phyloP scores from a whole-genome alignment of 2,329 filamentous ascomycete species.

The Simplicillium aogashimaense region DNA sequence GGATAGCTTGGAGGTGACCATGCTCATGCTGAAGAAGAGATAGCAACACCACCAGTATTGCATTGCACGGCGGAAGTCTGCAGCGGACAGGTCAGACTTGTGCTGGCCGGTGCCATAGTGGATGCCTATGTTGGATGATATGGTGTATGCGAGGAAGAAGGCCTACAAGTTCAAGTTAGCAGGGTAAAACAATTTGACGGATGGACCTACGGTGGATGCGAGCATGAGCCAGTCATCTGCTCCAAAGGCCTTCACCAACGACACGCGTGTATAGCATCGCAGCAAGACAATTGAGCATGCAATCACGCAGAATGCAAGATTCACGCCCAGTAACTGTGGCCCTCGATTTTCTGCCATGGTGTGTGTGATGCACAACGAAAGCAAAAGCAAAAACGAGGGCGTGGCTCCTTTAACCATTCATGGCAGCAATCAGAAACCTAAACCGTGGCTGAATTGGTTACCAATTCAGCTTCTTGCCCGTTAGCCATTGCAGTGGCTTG shows the following conservation, averaged over 20 bases:
- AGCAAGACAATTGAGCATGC: constrained; percentile 12
- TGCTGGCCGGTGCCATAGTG: constrained; percentile 30
- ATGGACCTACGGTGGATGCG: constrained; percentile 17
- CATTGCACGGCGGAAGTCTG: constrained; percentile 19
- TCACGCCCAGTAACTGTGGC: constrained; percentile 15
- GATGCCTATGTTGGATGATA: constrained; percentile 23
- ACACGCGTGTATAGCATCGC: constrained; percentile 9
- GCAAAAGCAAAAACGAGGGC: too few species aligned
- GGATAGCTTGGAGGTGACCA: constrained; percentile 29
- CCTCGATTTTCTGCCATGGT: constrained; percentile 13
- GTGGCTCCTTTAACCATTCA: too few species aligned
- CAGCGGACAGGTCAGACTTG: constrained; percentile 16
- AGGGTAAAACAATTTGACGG: neutral
- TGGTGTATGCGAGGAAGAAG: constrained; percentile 24
- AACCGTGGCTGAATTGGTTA: too few species aligned
- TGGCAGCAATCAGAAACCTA: too few species aligned
- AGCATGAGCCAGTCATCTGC: constrained; percentile 29
- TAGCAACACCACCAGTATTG: constrained; percentile 28
- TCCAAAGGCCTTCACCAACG: constrained; percentile 26
- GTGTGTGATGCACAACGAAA: neutral
- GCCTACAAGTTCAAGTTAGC: constrained; percentile 10
- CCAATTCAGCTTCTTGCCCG: too few species aligned
- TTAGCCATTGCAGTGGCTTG: too few species aligned
- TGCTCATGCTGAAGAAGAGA: constrained; percentile 23
- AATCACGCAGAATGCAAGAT: constrained; percentile 11